phyloP scores from a whole-genome alignment of 192 early-diverging fungal genomes.

The Podila minutissima region DNA sequence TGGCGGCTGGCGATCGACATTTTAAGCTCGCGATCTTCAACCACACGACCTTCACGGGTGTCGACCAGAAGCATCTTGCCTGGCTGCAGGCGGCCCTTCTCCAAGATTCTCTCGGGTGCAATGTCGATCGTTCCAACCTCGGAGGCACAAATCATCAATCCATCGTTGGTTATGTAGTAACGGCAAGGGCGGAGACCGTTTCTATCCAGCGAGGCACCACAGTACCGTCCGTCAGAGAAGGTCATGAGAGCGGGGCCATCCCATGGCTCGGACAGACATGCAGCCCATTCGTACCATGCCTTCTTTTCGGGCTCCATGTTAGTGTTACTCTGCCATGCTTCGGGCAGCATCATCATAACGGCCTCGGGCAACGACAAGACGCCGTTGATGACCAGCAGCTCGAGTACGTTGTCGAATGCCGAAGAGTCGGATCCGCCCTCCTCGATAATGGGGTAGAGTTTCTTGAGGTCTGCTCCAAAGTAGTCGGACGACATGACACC shows the following conservation, averaged over 20 bases:
- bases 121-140: constrained; percentile 94
- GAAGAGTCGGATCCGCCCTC: constrained; percentile 96
- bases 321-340: constrained; percentile 95
- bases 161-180: constrained; percentile 91
- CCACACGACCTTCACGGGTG: constrained; percentile 87
- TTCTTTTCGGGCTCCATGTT: constrained; percentile 87
- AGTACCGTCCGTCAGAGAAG: constrained; percentile 96
- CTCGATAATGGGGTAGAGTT: constrained; percentile 94
- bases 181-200: constrained; percentile 98
- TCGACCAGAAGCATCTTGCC: constrained; percentile 98
- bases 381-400: constrained; percentile 93
- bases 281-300: constrained; percentile 98
- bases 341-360: constrained; percentile 99
- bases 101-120: constrained; percentile 78
- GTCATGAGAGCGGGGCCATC: constrained; percentile 98
- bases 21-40: constrained; percentile 93
- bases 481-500: constrained; percentile 87
- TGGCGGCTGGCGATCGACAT: constrained; percentile 70
- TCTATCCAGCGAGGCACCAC: constrained; percentile 95
- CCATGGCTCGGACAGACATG: constrained; percentile 97
- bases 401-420: constrained; percentile 96
- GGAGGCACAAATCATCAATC: constrained; percentile 97
- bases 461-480: constrained; percentile 81
- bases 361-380: constrained; percentile 92
- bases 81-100: constrained; percentile 95